Base-by-base conservation (phyloP, 257 asterid species). In the Galeopsis tetrahit region DNA sequence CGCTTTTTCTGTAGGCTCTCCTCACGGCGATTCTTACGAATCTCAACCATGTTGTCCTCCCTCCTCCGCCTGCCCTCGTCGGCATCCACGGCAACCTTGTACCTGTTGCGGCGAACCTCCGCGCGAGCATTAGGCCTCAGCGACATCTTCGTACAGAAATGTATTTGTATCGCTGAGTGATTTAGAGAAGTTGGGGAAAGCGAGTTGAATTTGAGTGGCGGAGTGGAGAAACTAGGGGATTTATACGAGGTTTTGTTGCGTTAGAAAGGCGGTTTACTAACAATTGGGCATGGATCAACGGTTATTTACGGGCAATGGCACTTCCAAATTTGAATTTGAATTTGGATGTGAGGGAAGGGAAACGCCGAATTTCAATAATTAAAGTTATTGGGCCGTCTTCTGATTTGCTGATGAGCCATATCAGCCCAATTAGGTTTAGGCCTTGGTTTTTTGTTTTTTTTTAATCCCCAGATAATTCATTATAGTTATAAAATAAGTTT, bases 31-130 rank as follows among this genome's bases (percentile, higher is more conserved):
- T 49, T 90, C 89, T 93, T 93, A 31, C 98, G 89, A 77, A 90
- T 86, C 91, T 93, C 98, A 31, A 93, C 96, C 98, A 93, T 82
- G 69, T 93, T 89, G 67, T 91, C 98, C 83, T 91, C 98, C 75
- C 98, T 86, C 65, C 97, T 82, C 10, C 98, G 88, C 21, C 98
- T 85, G 1, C 98, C 97, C 82, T 90, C 97, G 2, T 90, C 98
- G 15, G 97, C 97, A 70, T 90, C 97, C 6, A 93, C 97, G 21
- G 96, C 94, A 33, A 90, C 96, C 85, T 90, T 93, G 81, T 93
- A 93, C 81, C 87, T 75, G 85, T 84, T 88, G 61, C 98, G 97
- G 75, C 98, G 96, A 77, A 81, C 80, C 74, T 93, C 97, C 2
- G 78, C 79, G 71, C 87, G 83, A 3, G 94, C 78, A 64, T 79